A percentile compares a stretch with the other conserved stretches of the same genome.
These are phyloP conservation scores for Chrysosphaeria jannelii DNA, from an alignment of 2,329 filamentous ascomycete species.

Conservation along the genomic window DNA sequence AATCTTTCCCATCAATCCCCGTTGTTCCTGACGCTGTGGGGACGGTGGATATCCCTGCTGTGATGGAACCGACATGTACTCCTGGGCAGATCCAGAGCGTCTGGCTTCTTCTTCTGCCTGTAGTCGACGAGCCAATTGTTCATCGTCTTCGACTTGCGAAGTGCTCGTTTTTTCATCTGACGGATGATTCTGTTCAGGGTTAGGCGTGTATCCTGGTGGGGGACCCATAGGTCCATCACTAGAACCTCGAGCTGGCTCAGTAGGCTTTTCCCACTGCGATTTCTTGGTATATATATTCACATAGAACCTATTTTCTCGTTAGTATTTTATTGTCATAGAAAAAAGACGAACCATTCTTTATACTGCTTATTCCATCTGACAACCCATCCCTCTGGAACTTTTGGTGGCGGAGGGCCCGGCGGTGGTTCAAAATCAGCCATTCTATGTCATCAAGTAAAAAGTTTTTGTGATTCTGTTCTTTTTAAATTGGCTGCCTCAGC, in stretches of 20 bases:
- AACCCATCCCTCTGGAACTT: slow-evolving; percentile 53
- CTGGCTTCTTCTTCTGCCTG: slow-evolving; percentile 62
- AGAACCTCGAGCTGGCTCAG: slow-evolving; percentile 23
- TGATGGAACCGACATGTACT: slow-evolving; percentile 10
- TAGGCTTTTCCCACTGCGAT: slow-evolving; percentile 75
- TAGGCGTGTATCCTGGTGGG: slow-evolving; percentile 34
- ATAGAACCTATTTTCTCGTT: slow-evolving; percentile 35
- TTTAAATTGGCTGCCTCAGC: too few species aligned
- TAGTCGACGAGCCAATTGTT: slow-evolving; percentile 40
- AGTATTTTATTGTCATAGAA: background rate
- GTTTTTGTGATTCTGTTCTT: too few species aligned
- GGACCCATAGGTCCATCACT: slow-evolving; percentile 21
- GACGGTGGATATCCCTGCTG: slow-evolving; percentile 1
- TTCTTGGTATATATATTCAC: slow-evolving; percentile 68
- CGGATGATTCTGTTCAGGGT: slow-evolving; percentile 13
- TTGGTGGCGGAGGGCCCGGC: slow-evolving; percentile 23
- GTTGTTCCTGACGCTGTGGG: slow-evolving; percentile 10
- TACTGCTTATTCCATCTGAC: slow-evolving; percentile 69
- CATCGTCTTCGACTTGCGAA: slow-evolving; percentile 29
- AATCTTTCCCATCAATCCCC: slow-evolving; percentile 21
- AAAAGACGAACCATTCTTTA: slow-evolving; percentile 29
- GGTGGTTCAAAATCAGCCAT: slow-evolving; percentile 24
- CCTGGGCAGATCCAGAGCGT: slow-evolving; percentile 6
- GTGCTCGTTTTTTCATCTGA: slow-evolving; percentile 27
- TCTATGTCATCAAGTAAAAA: too few species aligned